These are phyloP conservation scores for Candida stauntonica DNA, from an alignment of 805 yeast genomes.

Conservation along the genomic window DNA sequence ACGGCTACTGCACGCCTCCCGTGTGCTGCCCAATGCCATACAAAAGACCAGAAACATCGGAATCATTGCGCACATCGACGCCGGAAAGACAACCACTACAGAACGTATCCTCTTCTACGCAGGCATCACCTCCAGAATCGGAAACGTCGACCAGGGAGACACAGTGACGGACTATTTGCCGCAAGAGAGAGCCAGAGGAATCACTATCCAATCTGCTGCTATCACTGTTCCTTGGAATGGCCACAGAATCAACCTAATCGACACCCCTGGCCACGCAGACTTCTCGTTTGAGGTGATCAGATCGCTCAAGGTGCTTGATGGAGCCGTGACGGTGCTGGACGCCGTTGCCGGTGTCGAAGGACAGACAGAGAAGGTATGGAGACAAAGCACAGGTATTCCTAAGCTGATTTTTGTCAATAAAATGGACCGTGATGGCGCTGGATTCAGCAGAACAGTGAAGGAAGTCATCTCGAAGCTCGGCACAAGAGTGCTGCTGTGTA, in stretches of 20 bases:
- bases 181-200: slow-evolving; percentile 88
- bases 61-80: slow-evolving; percentile 98
- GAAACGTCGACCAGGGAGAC: slow-evolving; percentile 95
- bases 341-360: slow-evolving; percentile 98
- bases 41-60: slow-evolving; percentile 74
- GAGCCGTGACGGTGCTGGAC: slow-evolving; percentile 88
- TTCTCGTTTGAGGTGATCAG: slow-evolving; percentile 92
- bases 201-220: slow-evolving; percentile 95
- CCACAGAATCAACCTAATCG: slow-evolving; percentile 78
- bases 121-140: slow-evolving; percentile 75
- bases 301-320: slow-evolving; percentile 87
- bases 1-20: background rate
- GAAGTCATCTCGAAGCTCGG: slow-evolving; percentile 74
- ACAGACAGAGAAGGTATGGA: slow-evolving; percentile 97
- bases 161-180: slow-evolving; percentile 91
- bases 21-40: background rate
- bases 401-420: slow-evolving; percentile 80
- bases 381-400: slow-evolving; percentile 77
- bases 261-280: slow-evolving; percentile 98
- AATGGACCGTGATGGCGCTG: slow-evolving; percentile 97
- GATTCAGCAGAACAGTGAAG: slow-evolving; percentile 82
- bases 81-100: slow-evolving; percentile 97
- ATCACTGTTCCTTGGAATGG: slow-evolving; percentile 84
- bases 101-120: slow-evolving; percentile 91
- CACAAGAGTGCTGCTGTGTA: slow-evolving; percentile 71